A percentile compares a stretch with the other conserved stretches of the same genome.
These are phyloP conservation scores for Deuterostichococcus epilithicus DNA, from an alignment of 139 green algal genomes.

Conservation along the genomic window DNA sequence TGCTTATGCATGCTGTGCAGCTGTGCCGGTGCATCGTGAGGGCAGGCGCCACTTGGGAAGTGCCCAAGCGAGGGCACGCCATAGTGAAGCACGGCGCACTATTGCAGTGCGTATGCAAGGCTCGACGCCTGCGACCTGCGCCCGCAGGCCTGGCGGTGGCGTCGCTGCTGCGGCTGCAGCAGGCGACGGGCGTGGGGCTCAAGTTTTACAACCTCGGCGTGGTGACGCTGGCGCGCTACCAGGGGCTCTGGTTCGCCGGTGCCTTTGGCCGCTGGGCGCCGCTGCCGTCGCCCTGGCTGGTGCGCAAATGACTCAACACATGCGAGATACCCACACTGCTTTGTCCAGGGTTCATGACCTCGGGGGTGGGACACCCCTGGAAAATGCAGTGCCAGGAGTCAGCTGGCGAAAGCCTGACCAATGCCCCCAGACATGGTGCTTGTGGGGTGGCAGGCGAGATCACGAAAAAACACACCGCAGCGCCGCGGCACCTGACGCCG, in stretches of 20 bases:
- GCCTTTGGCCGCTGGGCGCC: slow-evolving; percentile 1
- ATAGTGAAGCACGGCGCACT: neutral
- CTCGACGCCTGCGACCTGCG: neutral
- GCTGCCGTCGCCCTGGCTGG: neutral
- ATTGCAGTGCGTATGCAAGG: neutral
- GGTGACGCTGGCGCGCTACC: slow-evolving; percentile 1
- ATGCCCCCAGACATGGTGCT: no score
- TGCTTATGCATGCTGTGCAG: neutral
- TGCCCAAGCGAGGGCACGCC: neutral
- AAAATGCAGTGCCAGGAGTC: no score
- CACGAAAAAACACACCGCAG: no score
- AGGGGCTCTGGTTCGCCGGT: slow-evolving; percentile 8
- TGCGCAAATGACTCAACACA: no score
- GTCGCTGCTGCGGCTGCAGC: slow-evolving; percentile 6
- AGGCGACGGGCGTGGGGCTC: neutral
- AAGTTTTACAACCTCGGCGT: neutral
- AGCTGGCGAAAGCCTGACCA: no score
- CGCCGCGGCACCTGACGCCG: no score
- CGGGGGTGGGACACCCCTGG: no score
- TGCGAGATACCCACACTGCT: no score
- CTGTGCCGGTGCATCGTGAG: neutral
- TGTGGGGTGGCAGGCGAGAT: no score
- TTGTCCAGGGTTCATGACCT: no score
- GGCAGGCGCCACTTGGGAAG: neutral
- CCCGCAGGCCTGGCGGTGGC: slow-evolving; percentile 5